Percentiles rank a stretch among this genome's conserved stretches.
phyloP scores from a whole-genome alignment of 805 yeast genomes.

The Saccharomycopsis olivae region DNA sequence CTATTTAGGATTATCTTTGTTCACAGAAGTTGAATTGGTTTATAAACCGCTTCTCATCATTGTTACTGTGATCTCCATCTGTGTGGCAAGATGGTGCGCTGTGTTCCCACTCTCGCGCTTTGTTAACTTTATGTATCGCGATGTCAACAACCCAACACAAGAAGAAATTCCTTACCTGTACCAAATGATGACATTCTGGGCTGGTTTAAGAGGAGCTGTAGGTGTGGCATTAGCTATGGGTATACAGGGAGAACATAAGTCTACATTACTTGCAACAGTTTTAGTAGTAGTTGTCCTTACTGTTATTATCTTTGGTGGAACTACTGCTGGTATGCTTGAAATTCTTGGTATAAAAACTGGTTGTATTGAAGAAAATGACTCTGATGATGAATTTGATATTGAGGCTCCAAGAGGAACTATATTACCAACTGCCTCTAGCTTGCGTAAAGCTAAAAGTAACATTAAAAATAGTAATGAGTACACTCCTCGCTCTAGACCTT shows the following conservation, averaged over 20 bases:
- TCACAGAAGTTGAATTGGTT: conserved; percentile 92
- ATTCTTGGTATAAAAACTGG: conserved; percentile 89
- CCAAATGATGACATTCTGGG: conserved; percentile 99
- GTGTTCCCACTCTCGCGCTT: conserved; percentile 87
- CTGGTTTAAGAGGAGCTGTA: conserved; percentile 97
- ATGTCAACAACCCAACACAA: conserved; percentile 25
- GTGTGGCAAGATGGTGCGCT: conserved; percentile 94
- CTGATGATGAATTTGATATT: conserved; percentile 93
- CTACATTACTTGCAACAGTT: conserved; percentile 85
- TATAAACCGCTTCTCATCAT: conserved; percentile 90
- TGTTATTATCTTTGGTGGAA: conserved; percentile 94
- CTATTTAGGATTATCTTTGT: conserved; percentile 84
- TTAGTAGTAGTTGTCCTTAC: conserved; percentile 94
- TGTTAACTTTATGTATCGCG: conserved; percentile 65
- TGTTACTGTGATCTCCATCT: conserved; percentile 79
- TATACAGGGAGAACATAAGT: conserved; percentile 85
- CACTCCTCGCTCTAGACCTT: neutral
- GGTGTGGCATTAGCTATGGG: conserved; percentile 99
- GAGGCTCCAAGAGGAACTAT: conserved; percentile 44
- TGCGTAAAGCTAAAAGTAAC: neutral
- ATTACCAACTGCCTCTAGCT: conserved; percentile 4
- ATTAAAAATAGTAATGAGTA: neutral
- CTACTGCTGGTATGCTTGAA: conserved; percentile 97
- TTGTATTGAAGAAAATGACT: conserved; percentile 60
- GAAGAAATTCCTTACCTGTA: conserved; percentile 93